These are phyloP conservation scores for Venturiaceae sp. DNA, from an alignment of 2,329 filamentous ascomycete genomes.

Conservation along the genomic window DNA sequence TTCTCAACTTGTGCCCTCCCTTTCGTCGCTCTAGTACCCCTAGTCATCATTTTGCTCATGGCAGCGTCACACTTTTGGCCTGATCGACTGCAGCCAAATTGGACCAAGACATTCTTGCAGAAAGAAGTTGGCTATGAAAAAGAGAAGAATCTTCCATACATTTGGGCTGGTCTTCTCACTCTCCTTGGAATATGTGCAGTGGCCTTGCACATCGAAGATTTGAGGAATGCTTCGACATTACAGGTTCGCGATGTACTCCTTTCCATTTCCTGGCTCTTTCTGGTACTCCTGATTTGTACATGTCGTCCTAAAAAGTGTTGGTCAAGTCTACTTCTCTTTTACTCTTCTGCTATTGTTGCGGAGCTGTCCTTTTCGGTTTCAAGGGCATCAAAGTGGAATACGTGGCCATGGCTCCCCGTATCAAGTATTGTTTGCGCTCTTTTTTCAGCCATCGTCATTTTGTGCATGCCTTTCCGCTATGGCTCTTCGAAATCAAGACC, in stretches of 20 bases:
- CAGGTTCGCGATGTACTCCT: constrained; percentile 6
- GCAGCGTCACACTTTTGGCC: constrained; percentile 18
- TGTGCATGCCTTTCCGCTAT: constrained; percentile 62
- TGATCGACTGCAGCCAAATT: constrained; percentile 29
- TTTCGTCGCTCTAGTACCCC: constrained; percentile 21
- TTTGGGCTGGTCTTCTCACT: constrained; percentile 19
- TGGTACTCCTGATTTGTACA: constrained; percentile 22
- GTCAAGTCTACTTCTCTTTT: constrained; percentile 26
- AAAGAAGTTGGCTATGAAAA: no score
- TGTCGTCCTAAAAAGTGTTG: constrained; percentile 32
- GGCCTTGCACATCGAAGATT: constrained; percentile 15
- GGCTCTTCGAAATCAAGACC: constrained; percentile 41
- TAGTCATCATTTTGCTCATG: constrained; percentile 17
- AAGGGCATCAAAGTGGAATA: not conserved
- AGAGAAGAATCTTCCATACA: constrained; percentile 20
- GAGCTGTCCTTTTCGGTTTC: no score
- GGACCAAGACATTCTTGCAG: constrained; percentile 42
- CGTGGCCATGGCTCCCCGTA: constrained; percentile 11
- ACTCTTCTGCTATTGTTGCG: constrained; percentile 19
- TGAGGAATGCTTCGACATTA: constrained; percentile 15
- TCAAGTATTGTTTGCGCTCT: constrained; percentile 25
- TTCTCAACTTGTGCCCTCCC: constrained; percentile 23
- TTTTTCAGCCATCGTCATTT: constrained; percentile 38
- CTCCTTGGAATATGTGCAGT: constrained; percentile 19
- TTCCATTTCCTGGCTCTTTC: not conserved